These are phyloP conservation scores for Colletotrichum eleusines DNA, from an alignment of 2,329 filamentous ascomycete genomes.

Conservation along the genomic window DNA sequence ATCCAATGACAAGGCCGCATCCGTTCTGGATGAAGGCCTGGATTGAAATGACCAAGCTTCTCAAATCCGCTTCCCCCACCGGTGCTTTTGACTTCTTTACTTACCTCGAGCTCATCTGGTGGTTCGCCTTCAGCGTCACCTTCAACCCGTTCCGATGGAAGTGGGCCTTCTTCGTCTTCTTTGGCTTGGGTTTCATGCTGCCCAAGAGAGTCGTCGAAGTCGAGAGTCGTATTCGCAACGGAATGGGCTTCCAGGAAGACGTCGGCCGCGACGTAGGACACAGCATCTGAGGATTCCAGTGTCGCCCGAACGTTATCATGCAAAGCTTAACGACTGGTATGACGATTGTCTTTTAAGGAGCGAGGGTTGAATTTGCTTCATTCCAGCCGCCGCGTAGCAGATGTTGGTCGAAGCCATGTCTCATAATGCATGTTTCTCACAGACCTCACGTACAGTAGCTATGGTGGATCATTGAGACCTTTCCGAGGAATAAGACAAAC, in stretches of 20 bases:
- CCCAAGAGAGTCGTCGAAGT: conserved; percentile 74
- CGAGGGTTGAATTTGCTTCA: background rate
- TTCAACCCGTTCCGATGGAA: conserved; percentile 93
- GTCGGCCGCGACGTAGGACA: conserved; percentile 48
- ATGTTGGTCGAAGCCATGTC: background rate
- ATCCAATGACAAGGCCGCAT: conserved; percentile 79
- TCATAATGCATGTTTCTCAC: background rate
- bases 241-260: conserved; percentile 55
- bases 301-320: background rate
- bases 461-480: background rate
- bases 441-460: background rate
- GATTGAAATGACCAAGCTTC: conserved; percentile 83
- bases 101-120: conserved; percentile 85
- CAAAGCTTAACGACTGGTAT: conserved; percentile 1
- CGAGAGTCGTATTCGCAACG: conserved; percentile 72
- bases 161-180: conserved; percentile 87
- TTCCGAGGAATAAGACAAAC: background rate
- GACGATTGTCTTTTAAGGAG: background rate
- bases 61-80: conserved; percentile 78
- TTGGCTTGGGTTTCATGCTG: conserved; percentile 75
- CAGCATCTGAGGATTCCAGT: conserved; percentile 47
- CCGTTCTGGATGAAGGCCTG: conserved; percentile 84
- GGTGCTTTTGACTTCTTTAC: conserved; percentile 92
- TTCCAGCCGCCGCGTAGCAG: no score
- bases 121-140: conserved; percentile 83